Conservation (phyloP, 345 rosid species). For the Ceriops zippeliana region DNA sequence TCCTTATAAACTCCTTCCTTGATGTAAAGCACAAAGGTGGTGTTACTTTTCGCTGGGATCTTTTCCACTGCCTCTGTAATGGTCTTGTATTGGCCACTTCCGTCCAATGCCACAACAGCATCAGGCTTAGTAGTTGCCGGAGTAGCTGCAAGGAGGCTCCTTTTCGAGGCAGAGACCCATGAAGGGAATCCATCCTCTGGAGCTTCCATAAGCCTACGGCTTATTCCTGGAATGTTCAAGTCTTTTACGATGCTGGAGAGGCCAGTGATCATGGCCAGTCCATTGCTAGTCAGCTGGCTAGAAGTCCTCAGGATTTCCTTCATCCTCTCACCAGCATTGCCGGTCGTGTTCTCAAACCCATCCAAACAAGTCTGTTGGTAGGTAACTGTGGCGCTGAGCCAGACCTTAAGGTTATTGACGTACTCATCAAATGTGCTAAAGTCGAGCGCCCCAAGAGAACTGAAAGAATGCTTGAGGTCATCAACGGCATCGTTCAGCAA, state of each 20-base stretch:
- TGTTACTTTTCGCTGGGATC: slow-evolving; percentile 34
- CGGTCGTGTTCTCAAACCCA: slow-evolving; percentile 53
- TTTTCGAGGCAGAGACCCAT: slow-evolving; percentile 40
- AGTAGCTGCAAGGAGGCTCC: slow-evolving; percentile 35
- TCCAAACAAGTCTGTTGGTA: slow-evolving; percentile 74
- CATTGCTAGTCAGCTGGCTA: slow-evolving; percentile 57
- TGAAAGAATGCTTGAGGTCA: slow-evolving; percentile 49
- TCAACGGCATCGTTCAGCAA: slow-evolving; percentile 51
- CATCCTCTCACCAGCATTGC: slow-evolving; percentile 43
- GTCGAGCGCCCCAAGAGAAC: slow-evolving; percentile 38
- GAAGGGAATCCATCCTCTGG: slow-evolving; percentile 33
- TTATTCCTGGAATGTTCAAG: slow-evolving; percentile 18
- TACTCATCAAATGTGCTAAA: slow-evolving; percentile 25
- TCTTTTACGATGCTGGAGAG: slow-evolving; percentile 32
- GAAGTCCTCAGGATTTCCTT: slow-evolving; percentile 34
- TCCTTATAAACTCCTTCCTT: slow-evolving; percentile 72
- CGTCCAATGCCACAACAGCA: slow-evolving; percentile 61
- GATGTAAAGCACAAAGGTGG: slow-evolving; percentile 53
- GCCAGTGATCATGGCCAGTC: slow-evolving; percentile 60
- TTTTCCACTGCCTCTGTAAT: slow-evolving; percentile 47
- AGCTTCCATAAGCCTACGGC: slow-evolving; percentile 7
- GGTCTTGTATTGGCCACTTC: slow-evolving; percentile 62
- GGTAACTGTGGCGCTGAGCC: slow-evolving; percentile 76
- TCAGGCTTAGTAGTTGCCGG: slow-evolving; percentile 36
- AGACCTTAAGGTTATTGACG: slow-evolving; percentile 49